These are phyloP conservation scores for Syzygium malaccense DNA, from an alignment of 441 rosid genomes.

Conservation along the genomic window DNA sequence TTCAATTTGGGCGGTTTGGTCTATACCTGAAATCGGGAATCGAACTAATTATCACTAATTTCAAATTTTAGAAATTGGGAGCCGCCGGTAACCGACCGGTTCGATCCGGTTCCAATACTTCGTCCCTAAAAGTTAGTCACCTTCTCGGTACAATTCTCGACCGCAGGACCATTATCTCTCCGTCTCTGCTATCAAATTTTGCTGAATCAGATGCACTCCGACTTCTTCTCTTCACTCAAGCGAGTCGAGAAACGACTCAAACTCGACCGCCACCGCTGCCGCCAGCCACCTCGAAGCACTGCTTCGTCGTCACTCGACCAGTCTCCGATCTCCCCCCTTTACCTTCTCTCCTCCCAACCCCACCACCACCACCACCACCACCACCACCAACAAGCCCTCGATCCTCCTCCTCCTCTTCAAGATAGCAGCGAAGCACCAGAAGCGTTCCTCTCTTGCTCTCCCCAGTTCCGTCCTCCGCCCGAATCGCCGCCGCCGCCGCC, in stretches of 20 bases:
- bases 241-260: not conserved
- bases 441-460: not conserved
- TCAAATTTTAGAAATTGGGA: too few relatives aligned
- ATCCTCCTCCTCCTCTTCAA: not conserved
- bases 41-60: too few relatives aligned
- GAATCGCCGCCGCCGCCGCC: not conserved
- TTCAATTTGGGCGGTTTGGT: too few relatives aligned
- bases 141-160: not conserved
- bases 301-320: not conserved
- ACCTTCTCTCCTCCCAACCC: not conserved
- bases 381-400: not conserved
- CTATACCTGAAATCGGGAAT: too few relatives aligned
- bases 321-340: not conserved
- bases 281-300: not conserved
- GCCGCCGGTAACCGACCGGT: accelerated
- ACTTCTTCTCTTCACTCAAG: not conserved
- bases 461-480: not conserved
- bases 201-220: not conserved
- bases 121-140: too few relatives aligned
- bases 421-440: not conserved
- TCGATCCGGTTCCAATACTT: too few relatives aligned
- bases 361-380: not conserved
- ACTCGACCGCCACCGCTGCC: not conserved
- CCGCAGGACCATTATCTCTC: not conserved
- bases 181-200: not conserved